Evolutionary conservation across 2,329 filamentous ascomycete genomes (phyloP).

Genomic region (Calonectria hawksworthii): DNA sequence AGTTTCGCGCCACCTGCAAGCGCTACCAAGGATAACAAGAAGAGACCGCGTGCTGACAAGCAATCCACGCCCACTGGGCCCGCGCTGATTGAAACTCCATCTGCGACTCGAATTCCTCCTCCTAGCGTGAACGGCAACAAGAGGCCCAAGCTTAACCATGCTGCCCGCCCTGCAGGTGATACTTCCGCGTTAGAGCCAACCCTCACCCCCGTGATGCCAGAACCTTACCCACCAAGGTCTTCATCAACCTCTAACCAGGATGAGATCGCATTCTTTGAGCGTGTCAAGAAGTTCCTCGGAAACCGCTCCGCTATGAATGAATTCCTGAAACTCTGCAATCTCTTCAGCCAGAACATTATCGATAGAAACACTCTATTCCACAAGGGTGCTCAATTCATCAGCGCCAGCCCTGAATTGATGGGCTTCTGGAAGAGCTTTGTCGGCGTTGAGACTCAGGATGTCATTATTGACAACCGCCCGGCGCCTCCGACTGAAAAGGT

Average conservation of each 20-base stretch:
- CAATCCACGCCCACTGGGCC: constrained; percentile 63
- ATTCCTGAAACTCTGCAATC: constrained; percentile 96
- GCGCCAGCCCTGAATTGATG: constrained; percentile 90
- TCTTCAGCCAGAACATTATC: constrained; percentile 94
- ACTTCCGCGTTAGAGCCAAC: constrained; percentile 83
- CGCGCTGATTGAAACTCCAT: constrained; percentile 58
- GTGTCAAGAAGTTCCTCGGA: constrained; percentile 94
- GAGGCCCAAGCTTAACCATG: constrained; percentile 82
- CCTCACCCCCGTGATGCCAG: constrained; percentile 87
- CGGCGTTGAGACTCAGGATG: constrained; percentile 81
- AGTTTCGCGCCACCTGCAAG: constrained; percentile 90
- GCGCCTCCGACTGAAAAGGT: constrained; percentile 83
- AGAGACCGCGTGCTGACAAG: constrained; percentile 78
- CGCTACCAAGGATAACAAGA: constrained; percentile 91
- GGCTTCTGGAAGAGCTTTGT: constrained; percentile 90
- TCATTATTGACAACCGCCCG: constrained; percentile 83
- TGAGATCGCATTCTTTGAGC: constrained; percentile 94
- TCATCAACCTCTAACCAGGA: constrained; percentile 83
- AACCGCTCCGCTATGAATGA: constrained; percentile 95
- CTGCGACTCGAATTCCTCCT: constrained; percentile 51
- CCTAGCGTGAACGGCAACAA: constrained; percentile 62
- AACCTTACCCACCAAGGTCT: constrained; percentile 84
- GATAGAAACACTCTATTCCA: constrained; percentile 86
- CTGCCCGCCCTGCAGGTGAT: constrained; percentile 71
- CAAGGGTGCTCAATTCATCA: constrained; percentile 88